Percentiles rank a stretch among this genome's conserved stretches.
Conservation (phyloP, 176 grass and related monocot species). For the Olyra latifolia region DNA sequence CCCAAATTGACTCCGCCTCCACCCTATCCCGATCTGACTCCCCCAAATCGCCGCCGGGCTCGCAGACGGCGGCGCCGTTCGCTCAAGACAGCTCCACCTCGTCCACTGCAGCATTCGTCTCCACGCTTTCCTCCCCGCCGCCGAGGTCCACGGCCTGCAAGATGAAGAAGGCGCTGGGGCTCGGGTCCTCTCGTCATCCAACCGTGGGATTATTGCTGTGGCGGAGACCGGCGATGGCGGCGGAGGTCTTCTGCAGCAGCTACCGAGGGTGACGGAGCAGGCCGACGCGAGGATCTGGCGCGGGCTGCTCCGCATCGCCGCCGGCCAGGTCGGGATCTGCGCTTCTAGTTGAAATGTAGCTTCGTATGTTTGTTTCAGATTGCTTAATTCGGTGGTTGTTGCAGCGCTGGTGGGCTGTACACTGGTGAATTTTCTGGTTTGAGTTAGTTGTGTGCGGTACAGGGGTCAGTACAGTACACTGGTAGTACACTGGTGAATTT, state of each 20-base stretch:
- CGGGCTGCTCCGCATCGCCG: constrained; percentile 60
- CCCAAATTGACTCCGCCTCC: too few relatives aligned
- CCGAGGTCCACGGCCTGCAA: constrained; percentile 54
- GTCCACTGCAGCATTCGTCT: constrained; percentile 5
- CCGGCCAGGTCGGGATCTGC: constrained; percentile 52
- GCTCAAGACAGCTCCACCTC: too few relatives aligned
- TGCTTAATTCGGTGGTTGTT: constrained; percentile 3
- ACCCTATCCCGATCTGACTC: too few relatives aligned
- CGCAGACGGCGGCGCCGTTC: too few relatives aligned
- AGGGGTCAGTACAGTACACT: constrained; percentile 1
- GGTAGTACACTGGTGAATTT: background rate
- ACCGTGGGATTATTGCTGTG: background rate
- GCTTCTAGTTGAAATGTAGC: constrained; percentile 29
- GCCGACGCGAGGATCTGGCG: constrained; percentile 74
- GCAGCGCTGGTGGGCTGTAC: background rate
- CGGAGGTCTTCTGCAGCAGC: constrained; percentile 59
- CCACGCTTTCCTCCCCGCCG: constrained; percentile 29
- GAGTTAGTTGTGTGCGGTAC: background rate
- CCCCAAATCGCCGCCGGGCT: too few relatives aligned
- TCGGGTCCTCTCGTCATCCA: constrained; percentile 44
- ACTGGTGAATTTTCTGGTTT: background rate
- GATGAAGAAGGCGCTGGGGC: constrained; percentile 60
- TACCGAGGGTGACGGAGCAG: constrained; percentile 67
- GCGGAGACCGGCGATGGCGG: constrained; percentile 25
- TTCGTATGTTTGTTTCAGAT: background rate